Evolutionary conservation across 1,284 basidiomycete genomes (phyloP).

Genomic region (Microbotryomycetes sp.): DNA sequence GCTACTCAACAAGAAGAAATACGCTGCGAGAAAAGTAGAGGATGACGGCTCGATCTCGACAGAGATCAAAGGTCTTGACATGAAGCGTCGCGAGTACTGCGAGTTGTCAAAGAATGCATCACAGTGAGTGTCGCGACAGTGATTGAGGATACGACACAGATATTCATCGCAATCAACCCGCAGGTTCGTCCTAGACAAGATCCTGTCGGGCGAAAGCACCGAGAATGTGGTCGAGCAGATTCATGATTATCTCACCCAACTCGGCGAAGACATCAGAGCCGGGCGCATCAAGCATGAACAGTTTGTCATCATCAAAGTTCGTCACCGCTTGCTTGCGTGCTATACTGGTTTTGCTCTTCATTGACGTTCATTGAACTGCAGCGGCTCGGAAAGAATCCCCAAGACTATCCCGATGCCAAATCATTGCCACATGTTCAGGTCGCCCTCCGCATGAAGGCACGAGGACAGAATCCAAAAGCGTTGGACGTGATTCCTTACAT

Average conservation of each 20-base stretch:
- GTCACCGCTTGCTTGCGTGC: slow-evolving; percentile 11
- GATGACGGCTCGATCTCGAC: slow-evolving; percentile 55
- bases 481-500: slow-evolving; percentile 96
- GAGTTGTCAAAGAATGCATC: slow-evolving; percentile 86
- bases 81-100: slow-evolving; percentile 97
- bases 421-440: slow-evolving; percentile 95
- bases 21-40: slow-evolving; percentile 91
- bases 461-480: slow-evolving; percentile 66
- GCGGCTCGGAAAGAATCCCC: slow-evolving; percentile 88
- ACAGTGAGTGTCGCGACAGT: slow-evolving; percentile 52
- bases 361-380: slow-evolving; percentile 38
- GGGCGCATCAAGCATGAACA: slow-evolving; percentile 79
- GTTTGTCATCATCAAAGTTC: slow-evolving; percentile 86
- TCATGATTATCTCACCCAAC: slow-evolving; percentile 75
- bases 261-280: slow-evolving; percentile 67
- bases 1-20: slow-evolving; percentile 98
- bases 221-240: slow-evolving; percentile 86
- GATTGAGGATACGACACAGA: not conserved
- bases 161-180: slow-evolving; percentile 10
- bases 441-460: slow-evolving; percentile 80
- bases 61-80: slow-evolving; percentile 96
- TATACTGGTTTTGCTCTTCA: not conserved
- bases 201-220: slow-evolving; percentile 83
- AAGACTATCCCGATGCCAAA: slow-evolving; percentile 94
- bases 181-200: slow-evolving; percentile 80